Percentiles rank a stretch among this genome's conserved stretches.
phyloP scores from a whole-genome alignment of 1,284 basidiomycete species.

The Pyrrhoderma lamaoense region DNA sequence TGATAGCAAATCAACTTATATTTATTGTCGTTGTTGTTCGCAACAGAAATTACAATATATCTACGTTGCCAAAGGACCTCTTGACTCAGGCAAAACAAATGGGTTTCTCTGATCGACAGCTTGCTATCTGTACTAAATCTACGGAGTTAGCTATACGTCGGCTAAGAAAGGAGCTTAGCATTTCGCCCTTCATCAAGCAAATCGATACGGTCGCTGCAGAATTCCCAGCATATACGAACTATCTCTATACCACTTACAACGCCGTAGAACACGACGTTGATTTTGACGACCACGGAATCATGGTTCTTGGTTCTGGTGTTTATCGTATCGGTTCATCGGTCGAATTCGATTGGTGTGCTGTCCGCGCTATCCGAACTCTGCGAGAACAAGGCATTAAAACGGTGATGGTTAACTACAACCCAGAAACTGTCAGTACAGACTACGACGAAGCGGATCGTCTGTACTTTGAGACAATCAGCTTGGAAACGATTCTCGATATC shows the following conservation, averaged over 20 bases:
- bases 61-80: constrained; percentile 57
- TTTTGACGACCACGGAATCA: constrained; percentile 89
- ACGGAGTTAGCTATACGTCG: constrained; percentile 86
- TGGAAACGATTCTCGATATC: constrained; percentile 96
- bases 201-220: constrained; percentile 99
- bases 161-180: constrained; percentile 76
- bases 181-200: constrained; percentile 94
- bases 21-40: neutral
- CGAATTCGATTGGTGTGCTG: constrained; percentile 99
- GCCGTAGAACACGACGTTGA: constrained; percentile 86
- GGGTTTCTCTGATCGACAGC: constrained; percentile 92
- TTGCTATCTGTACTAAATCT: constrained; percentile 75
- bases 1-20: neutral
- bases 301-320: constrained; percentile 97
- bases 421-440: constrained; percentile 98
- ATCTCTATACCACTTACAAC: constrained; percentile 98
- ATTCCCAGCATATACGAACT: constrained; percentile 98
- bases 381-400: constrained; percentile 93
- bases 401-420: constrained; percentile 99
- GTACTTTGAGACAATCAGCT: constrained; percentile 97
- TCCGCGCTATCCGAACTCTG: constrained; percentile 91
- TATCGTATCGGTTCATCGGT: constrained; percentile 99
- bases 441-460: constrained; percentile 98
- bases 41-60: constrained; percentile 57
- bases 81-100: constrained; percentile 88